phyloP scores from a whole-genome alignment of 495 filamentous ascomycete genomes.

The Podospora fimiseda region DNA sequence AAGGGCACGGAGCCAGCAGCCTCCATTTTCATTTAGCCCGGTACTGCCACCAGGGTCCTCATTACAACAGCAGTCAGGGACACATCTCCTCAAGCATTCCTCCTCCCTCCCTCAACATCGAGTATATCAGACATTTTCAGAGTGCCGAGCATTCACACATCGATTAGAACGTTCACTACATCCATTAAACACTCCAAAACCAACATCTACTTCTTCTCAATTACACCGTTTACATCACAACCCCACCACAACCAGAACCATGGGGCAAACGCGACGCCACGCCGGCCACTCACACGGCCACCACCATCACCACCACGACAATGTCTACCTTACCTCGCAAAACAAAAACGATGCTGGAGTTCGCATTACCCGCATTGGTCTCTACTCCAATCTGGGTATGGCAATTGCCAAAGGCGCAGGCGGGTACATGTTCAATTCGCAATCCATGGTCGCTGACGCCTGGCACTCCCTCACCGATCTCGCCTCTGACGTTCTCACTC shows the following conservation, averaged over 20 bases:
- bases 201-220: conserved; percentile 1
- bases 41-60: no score
- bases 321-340: conserved; percentile 76
- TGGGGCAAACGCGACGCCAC: conserved; percentile 40
- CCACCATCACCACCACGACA: conserved; percentile 75
- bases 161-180: conserved; percentile 14
- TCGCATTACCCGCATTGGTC: conserved; percentile 85
- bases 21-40: conserved; percentile 14
- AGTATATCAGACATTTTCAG: conserved; percentile 28
- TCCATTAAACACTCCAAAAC: conserved; percentile 6
- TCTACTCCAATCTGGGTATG: conserved; percentile 90
- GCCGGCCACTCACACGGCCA: conserved; percentile 45
- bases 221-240: conserved; percentile 12
- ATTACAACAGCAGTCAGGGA: conserved; percentile 35
- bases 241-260: conserved; percentile 26
- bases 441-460: conserved; percentile 88
- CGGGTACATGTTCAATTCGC: conserved; percentile 89
- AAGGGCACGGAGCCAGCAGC: conserved; percentile 16
- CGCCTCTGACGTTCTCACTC: conserved; percentile 86
- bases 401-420: conserved; percentile 86
- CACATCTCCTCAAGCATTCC: conserved; percentile 25
- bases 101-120: no score
- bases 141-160: conserved; percentile 20
- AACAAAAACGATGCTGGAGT: conserved; percentile 94
- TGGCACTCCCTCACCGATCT: conserved; percentile 93